Evolutionary conservation across 2,329 filamentous ascomycete genomes (phyloP), one percentile per base, ranked within the genome.

Genomic region (Paecilomyces dactylethromorphus): DNA sequence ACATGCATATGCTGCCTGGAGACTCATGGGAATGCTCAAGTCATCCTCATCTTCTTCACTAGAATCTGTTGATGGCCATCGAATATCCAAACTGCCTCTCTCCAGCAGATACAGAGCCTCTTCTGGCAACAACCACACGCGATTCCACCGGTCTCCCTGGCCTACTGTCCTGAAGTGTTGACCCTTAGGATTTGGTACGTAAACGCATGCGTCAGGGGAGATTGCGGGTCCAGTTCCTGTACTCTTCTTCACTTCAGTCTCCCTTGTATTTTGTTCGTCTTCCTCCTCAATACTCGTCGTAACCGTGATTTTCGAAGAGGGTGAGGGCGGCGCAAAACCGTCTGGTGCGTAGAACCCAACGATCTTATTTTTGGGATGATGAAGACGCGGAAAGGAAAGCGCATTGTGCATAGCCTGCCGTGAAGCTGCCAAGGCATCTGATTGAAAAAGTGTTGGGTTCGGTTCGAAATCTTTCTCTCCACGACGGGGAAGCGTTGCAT

Each of bases 401-500:
- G 93, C 92, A 66, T 91, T 87, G 74, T 96, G 90, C 89, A 99
- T 94, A 21, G 92, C 93, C 65, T 84, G 82, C 57, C 93, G 87
- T 62, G 91, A 96, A 53, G 89, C 84, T 68, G 91, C 88, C 56
- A 99, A 86, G 8, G 88, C 84, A 58, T 84, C 82, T 64, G 88
- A 86, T 75, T 99, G 94, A 32, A 90, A 85, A 32, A 85, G 84
- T 2, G 94, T 97, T 54, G 90, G 90, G 75, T 97, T 92, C 29
- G 90, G 87, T 76, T 97, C 94, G 73, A 97, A 99, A 77, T 99
- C 94, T 75, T 99, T 99, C 73, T 96, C 92, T 61, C 94, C 94
- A 63, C 92, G 91, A 64, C 93, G 92, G 35, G 96, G 91, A 11
- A 92, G 83, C 66, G 86, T 66, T 15, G 72, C 62, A 59, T 74